Conservation (phyloP, 345 rosid genomes). For the Populus davidiana region DNA sequence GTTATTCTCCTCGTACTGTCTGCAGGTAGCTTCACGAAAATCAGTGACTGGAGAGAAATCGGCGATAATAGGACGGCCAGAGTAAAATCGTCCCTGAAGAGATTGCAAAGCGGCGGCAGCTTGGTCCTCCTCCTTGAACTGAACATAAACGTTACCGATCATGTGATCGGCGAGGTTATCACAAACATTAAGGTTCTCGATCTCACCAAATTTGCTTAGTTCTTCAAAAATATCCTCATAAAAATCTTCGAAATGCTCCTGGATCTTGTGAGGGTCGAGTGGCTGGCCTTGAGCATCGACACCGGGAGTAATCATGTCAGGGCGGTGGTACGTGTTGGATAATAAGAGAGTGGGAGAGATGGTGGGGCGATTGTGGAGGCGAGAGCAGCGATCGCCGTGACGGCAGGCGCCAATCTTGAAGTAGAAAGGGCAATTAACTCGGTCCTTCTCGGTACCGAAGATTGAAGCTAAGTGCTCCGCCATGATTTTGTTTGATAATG, state of each 20-base stretch:
- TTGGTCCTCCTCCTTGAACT: conserved; percentile 85
- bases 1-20: conserved; percentile 79
- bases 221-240: conserved; percentile 88
- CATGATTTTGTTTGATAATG: conserved; percentile 32
- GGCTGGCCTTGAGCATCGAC: conserved; percentile 68
- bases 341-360: conserved; percentile 75
- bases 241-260: conserved; percentile 75
- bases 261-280: conserved; percentile 65
- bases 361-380: conserved; percentile 77
- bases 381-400: conserved; percentile 93
- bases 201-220: conserved; percentile 83
- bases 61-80: conserved; percentile 86
- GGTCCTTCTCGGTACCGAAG: conserved; percentile 86
- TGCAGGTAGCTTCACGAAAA: conserved; percentile 83
- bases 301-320: conserved; percentile 87
- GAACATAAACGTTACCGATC: conserved; percentile 89
- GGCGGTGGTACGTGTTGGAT: conserved; percentile 81
- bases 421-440: conserved; percentile 83
- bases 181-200: conserved; percentile 77
- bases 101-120: conserved; percentile 80
- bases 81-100: conserved; percentile 73
- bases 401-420: conserved; percentile 89
- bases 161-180: conserved; percentile 92
- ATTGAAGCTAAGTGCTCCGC: conserved; percentile 95
- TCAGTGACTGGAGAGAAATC: conserved; percentile 95